Evolutionary conservation across 2,329 filamentous ascomycete species (phyloP), one percentile per base, ranked within the genome.

Genomic region (Exophiala sideris): DNA sequence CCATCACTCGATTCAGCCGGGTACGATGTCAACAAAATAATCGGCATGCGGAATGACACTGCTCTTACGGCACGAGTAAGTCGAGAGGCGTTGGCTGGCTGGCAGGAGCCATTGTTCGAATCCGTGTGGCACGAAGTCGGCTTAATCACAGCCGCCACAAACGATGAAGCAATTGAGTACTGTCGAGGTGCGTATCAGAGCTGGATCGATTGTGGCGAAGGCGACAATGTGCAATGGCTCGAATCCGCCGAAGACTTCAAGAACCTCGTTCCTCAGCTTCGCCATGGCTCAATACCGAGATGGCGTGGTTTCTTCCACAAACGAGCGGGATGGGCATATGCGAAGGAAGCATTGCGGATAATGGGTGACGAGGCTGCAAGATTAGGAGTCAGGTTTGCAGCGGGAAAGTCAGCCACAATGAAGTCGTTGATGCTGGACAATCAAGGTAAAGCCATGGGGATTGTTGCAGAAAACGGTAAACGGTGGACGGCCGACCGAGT

Each of bases 21-120:
- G 35, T 49, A 49, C 47, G 47, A 49, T 36, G 24, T 49, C 36
- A 49, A 49, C 36, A 49, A 49, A 14, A 49, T 49, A 24, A 49
- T 49, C 29, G 47, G 47, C 12, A 49, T 49, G 47, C 47, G 47
- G 18, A 49, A 49, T 41, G 47, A 49, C 47, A 49, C 47, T 9
- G 35, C 47, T 33, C 47, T 49, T 8, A 41, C 47, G 4, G 47
- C 47, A 24, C 47, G 47, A 14, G 36, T 49, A 9, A 49, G 47
- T 40, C 47, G 47, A 32, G 47, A 49, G 24, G 47, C 47, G 12
- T n/a, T 49, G 36, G 47, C 47, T 20, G 47, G 47, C 16, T 49
- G 47, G 47, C 35, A 40, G 33, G 47, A 49, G 34, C 47, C 47
- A 32, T n/a, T 49, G 47, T 49, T 49, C 21, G 35, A 41, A 33